phyloP scores from a whole-genome alignment of 805 yeast genomes.

The Yamadazyma laniorum region DNA sequence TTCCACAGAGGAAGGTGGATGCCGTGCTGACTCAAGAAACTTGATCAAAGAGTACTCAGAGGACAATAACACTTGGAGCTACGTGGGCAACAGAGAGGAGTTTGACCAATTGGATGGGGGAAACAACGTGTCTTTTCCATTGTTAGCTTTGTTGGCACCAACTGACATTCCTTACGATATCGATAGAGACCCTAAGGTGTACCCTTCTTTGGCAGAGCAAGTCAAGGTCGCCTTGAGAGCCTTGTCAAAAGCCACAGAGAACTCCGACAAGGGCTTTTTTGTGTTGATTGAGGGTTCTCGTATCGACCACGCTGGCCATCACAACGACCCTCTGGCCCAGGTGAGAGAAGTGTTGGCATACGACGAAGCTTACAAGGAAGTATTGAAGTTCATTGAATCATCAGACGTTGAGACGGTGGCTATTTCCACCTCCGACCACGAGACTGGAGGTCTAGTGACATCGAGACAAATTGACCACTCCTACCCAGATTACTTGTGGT shows the following conservation, averaged over 20 bases:
- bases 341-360: slow-evolving; percentile 86
- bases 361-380: slow-evolving; percentile 76
- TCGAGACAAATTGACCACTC: slow-evolving; percentile 67
- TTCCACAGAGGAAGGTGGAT: slow-evolving; percentile 47
- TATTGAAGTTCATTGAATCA: slow-evolving; percentile 61
- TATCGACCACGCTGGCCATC: slow-evolving; percentile 94
- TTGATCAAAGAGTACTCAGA: slow-evolving; percentile 57
- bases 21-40: slow-evolving; percentile 68
- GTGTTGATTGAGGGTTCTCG: slow-evolving; percentile 85
- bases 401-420: slow-evolving; percentile 74
- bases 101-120: slow-evolving; percentile 60
- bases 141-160: slow-evolving; percentile 71
- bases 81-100: slow-evolving; percentile 54
- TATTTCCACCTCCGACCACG: slow-evolving; percentile 87
- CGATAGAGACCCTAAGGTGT: slow-evolving; percentile 58
- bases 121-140: slow-evolving; percentile 63
- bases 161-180: slow-evolving; percentile 80
- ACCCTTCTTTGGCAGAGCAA: slow-evolving; percentile 80
- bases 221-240: slow-evolving; percentile 70
- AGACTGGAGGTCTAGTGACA: slow-evolving; percentile 85
- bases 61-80: slow-evolving; percentile 48
- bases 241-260: slow-evolving; percentile 60
- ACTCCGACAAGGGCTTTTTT: slow-evolving; percentile 82
- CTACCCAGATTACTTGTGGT: slow-evolving; percentile 87
- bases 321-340: slow-evolving; percentile 90